These are phyloP conservation scores for Talaromyces sp. DNA, from an alignment of 2,329 filamentous ascomycete species.

Conservation along the genomic window DNA sequence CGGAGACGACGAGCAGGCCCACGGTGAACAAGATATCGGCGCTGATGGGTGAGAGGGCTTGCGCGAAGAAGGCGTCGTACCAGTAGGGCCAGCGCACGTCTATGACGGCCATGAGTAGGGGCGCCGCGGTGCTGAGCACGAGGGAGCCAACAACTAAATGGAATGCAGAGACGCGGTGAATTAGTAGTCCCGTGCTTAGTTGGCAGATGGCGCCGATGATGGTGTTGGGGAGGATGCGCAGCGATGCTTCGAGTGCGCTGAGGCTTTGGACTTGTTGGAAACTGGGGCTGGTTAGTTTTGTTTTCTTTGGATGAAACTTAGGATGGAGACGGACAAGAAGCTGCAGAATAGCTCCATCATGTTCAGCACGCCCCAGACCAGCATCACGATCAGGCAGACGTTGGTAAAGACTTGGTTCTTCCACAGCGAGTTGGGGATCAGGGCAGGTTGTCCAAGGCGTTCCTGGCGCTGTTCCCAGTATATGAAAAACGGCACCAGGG, in stretches of 20 bases:
- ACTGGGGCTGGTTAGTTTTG: neutral
- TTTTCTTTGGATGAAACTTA: neutral
- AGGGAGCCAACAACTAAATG: conserved; percentile 35
- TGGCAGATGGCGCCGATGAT: conserved; percentile 33
- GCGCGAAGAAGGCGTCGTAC: conserved; percentile 39
- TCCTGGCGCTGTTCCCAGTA: conserved; percentile 22
- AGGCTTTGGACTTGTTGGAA: conserved; percentile 46
- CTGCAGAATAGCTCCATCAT: conserved; percentile 20
- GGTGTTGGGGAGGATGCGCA: conserved; percentile 41
- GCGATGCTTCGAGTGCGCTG: conserved; percentile 39
- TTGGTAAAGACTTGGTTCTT: conserved; percentile 23
- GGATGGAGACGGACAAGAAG: conserved; percentile 14
- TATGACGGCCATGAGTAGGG: conserved; percentile 43
- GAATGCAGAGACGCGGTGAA: conserved; percentile 41
- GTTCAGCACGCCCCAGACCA: conserved; percentile 26
- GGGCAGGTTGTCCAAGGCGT: conserved; percentile 16
- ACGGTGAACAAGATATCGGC: conserved; percentile 52
- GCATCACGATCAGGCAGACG: conserved; percentile 27
- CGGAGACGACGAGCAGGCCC: conserved; percentile 48
- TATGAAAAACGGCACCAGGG: conserved; percentile 22
- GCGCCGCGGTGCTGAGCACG: conserved; percentile 29
- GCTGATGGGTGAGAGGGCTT: conserved; percentile 38
- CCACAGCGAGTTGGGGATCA: conserved; percentile 33
- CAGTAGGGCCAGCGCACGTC: conserved; percentile 44
- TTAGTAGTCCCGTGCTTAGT: conserved; percentile 41